Conservation (phyloP, 177 flowering plant species). For the Vitis hybrid region DNA sequence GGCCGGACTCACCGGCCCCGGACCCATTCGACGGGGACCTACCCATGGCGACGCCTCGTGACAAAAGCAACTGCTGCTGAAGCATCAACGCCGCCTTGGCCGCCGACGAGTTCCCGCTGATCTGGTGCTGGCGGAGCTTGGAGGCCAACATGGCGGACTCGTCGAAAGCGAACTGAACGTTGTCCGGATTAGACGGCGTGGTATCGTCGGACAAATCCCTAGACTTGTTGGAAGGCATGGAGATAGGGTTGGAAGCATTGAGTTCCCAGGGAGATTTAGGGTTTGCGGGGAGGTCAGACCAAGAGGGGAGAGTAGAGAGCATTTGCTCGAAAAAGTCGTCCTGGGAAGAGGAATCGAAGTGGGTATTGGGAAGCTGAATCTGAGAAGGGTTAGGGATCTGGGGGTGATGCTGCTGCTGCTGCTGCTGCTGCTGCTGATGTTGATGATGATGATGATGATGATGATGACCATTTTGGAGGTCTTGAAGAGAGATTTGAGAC, state of each 20-base stretch:
- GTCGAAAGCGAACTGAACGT: constrained; percentile 32
- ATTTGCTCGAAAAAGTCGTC: constrained; percentile 86
- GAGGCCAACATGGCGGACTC: constrained; percentile 52
- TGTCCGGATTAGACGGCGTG: constrained; percentile 16
- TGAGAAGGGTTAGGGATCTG: constrained; percentile 26
- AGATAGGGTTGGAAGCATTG: constrained; percentile 18
- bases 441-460: constrained; percentile 26
- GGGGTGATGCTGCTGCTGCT: constrained; percentile 17
- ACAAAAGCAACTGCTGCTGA: constrained; percentile 53
- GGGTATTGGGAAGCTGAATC: constrained; percentile 27
- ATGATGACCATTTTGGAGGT: constrained; percentile 28
- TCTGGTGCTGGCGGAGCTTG: constrained; percentile 70
- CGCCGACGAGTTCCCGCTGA: constrained; percentile 33
- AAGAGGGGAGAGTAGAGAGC: constrained; percentile 51
- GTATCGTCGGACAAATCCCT: constrained; percentile 30
- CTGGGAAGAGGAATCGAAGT: constrained; percentile 40
- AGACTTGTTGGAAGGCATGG: constrained; percentile 3
- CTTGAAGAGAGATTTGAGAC: constrained; percentile 35
- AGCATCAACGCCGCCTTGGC: constrained; percentile 32
- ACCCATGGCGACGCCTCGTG: constrained; percentile 18
- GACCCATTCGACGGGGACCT: constrained; percentile 9
- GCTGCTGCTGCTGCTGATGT: constrained; percentile 17
- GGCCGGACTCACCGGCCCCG: constrained; percentile 11
- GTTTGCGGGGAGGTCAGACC: constrained; percentile 38
- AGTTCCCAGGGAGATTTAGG: constrained; percentile 39